These are phyloP conservation scores for Trichophyton equinum DNA, from an alignment of 2,329 filamentous ascomycete genomes.

Conservation along the genomic window DNA sequence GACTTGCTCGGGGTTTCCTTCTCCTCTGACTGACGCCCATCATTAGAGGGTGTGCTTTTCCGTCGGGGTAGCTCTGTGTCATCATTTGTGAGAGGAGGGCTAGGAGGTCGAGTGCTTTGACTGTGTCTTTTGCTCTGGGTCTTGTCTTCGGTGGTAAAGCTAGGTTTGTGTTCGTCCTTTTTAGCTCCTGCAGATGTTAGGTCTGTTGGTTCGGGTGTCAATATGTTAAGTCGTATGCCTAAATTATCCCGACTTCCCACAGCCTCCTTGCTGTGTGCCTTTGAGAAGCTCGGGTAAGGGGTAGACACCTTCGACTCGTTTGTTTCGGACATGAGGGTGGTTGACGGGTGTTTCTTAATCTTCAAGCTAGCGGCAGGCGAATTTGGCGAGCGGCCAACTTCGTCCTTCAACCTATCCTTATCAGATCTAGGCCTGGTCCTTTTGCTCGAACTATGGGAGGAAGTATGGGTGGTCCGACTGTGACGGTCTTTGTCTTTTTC, in stretches of 20 bases:
- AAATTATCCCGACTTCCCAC: constrained; percentile 52
- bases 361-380: constrained; percentile 14
- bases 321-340: constrained; percentile 11
- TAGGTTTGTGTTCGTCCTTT: constrained; percentile 1
- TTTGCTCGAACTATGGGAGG: constrained; percentile 14
- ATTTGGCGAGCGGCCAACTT: constrained; percentile 16
- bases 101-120: constrained; percentile 29
- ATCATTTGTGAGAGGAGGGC: constrained; percentile 35
- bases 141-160: constrained; percentile 21
- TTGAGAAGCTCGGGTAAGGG: constrained; percentile 75
- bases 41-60: constrained; percentile 26
- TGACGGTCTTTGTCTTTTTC: constrained; percentile 14
- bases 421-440: constrained; percentile 15
- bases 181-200: constrained; percentile 36
- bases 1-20: constrained; percentile 14
- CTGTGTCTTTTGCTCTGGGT: constrained; percentile 14
- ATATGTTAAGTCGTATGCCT: constrained; percentile 23
- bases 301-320: constrained; percentile 39
- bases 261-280: constrained; percentile 80
- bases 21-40: constrained; percentile 20
- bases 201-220: constrained; percentile 60
- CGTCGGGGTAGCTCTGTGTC: constrained; percentile 27
- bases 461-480: constrained; percentile 22
- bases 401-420: constrained; percentile 19
- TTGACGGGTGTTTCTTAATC: constrained; percentile 6